Conservation (phyloP, 2,329 filamentous ascomycete species). For the Pseudogymnoascus sp. region DNA sequence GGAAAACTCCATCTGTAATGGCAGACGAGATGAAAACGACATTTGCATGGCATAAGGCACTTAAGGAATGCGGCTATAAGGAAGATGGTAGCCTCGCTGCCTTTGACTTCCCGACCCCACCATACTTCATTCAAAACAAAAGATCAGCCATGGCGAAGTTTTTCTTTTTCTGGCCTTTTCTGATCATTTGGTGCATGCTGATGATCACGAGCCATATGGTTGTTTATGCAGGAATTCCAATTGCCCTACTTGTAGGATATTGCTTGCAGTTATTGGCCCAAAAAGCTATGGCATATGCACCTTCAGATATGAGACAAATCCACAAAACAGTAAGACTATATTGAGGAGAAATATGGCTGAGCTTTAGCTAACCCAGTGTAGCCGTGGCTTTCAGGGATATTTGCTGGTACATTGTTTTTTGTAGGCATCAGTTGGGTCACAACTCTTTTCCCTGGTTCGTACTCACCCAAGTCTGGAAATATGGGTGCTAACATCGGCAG, state of each 20-base stretch:
- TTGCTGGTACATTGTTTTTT: conserved; percentile 77
- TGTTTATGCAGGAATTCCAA: conserved; percentile 66
- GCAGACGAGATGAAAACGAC: conserved; percentile 85
- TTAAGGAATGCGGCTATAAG: conserved; percentile 78
- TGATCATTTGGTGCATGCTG: conserved; percentile 62
- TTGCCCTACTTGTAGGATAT: conserved; percentile 57
- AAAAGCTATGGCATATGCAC: conserved; percentile 72
- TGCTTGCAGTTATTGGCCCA: conserved; percentile 69
- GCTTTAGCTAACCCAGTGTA: conserved; percentile 29
- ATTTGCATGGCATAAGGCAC: conserved; percentile 70
- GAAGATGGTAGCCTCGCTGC: conserved; percentile 63
- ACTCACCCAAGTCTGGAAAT: background rate
- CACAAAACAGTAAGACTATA: conserved; percentile 65
- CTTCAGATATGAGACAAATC: conserved; percentile 78
- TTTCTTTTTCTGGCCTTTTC: conserved; percentile 81
- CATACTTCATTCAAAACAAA: conserved; percentile 66
- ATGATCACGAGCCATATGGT: conserved; percentile 65
- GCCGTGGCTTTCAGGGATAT: conserved; percentile 91
- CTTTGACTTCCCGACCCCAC: conserved; percentile 63
- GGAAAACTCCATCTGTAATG: conserved; percentile 81
- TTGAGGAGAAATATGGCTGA: background rate
- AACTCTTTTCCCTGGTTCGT: conserved; percentile 61
- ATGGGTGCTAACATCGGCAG: conserved; percentile 30
- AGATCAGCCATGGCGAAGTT: conserved; percentile 72
- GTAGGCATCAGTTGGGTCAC: conserved; percentile 68